Base-by-base conservation (phyloP, 371 early-diverging fungal species). In the Mucor saturninus region DNA sequence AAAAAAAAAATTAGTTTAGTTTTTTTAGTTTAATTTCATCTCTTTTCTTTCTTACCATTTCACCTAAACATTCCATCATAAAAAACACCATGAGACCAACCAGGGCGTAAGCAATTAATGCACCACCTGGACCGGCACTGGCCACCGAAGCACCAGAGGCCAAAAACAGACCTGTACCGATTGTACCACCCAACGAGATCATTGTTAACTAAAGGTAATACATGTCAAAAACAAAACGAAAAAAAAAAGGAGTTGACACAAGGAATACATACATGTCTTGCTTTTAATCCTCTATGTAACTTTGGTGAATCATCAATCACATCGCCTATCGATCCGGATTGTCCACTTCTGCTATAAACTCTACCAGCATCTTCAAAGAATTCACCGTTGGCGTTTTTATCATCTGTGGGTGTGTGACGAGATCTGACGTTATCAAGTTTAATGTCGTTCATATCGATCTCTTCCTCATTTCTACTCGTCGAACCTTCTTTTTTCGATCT, bases 121-220 rank as follows among this genome's bases (percentile, higher is more conserved):
- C 86, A 56, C 91, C 94, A 10, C 84, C 90, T n/a, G 96, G 94
- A 7, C 96, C 96, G 5, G 91, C 96, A 4, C 68, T 61, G 5
- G 87, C 84, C 40, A 96, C 83, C 4, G 90, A 86, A 10, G 83
- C 72, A 40, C 94, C 95, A 30, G 92, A 90, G n/a, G 90, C 93
- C 51, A 95, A 74, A 70, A 94, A 95, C 32, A 95, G 76, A 48
- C 96, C 96, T 9, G 95, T 96, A 49, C 91, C 88, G 46, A 92
- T 88, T 0, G 91, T 90, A 48, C 91, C 91, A 30, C 90, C 91
- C 42, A 90, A 75, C 14, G 91, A 88, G 54, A 94, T 93, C 93
- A 94, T 93, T 43, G 87, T 83, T 59, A 93, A 58, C 77, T 77
- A 52, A 42, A 38, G 5, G 14, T 21, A 43, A 14, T n/a, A 14